Base-by-base conservation (phyloP, 805 yeast genomes). In the Brettanomyces sp. region DNA sequence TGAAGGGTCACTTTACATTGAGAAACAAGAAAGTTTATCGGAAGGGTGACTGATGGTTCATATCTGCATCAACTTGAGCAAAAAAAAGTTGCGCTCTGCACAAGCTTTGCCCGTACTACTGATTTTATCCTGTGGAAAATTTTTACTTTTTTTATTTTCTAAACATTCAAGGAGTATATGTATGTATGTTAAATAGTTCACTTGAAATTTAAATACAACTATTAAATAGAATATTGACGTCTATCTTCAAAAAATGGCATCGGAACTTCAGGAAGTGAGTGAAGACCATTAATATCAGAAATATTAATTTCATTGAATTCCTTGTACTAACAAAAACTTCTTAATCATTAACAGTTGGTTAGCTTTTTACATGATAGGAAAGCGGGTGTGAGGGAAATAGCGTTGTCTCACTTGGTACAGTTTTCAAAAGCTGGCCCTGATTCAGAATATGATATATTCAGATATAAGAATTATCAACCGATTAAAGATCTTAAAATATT, bases 371-470 rank as follows among this genome's bases (percentile, higher is more conserved):
- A 86, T 61, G 78, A 91, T 6, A 82, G 85, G 1, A 87, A 84
- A 58, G 81, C 85, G 3, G 82, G 83, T 9, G 85, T 88, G 32
- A 79, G 83, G 48, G 87, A 82, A 54, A 82, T 89, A 47, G 97
- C 97, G 0, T 69, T 90, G 42, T 93, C 85, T 56, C 81, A 88
- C 60, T 63, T 89, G 45, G 88, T 87, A 11, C 95, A 90, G 3
- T 86, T 74, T 61, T 82, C 95, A 8, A 77, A 80, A 41, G 77
- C 79, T 43, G 91, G 91, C 7, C 49, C 58, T 12, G 55, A 59
- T 39, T 71, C 81, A 3, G 76, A 80, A 34, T 79, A 77, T 43
- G 67, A 69, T 35, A 69, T 87, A 30, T 91, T 91, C 68, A 73
- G 76, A 50, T 75, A 79, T 56, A 80, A 87, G 58, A 75, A 85